Conservation (phyloP, 2,329 filamentous ascomycete genomes). For the Simplicillium aogashimaense region DNA sequence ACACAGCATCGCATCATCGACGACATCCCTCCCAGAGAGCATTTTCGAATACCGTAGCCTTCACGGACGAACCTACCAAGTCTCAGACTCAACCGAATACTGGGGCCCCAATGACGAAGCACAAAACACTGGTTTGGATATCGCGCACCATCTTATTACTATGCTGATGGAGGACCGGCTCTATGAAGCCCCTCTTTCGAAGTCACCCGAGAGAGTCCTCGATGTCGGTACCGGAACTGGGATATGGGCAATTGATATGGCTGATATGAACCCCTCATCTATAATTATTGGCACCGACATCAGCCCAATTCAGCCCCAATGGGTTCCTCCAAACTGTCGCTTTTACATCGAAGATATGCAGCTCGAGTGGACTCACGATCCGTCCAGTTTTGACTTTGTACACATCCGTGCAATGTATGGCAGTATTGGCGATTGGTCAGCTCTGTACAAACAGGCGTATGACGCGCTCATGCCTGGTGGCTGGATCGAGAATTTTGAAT, state of each 20-base stretch:
- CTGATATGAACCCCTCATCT: conserved; percentile 31
- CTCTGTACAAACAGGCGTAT: conserved; percentile 39
- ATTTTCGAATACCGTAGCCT: conserved; percentile 21
- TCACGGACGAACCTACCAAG: conserved; percentile 20
- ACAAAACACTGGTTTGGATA: conserved; percentile 14
- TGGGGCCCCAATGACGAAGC: conserved; percentile 17
- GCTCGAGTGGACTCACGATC: conserved; percentile 17
- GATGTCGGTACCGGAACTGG: conserved; percentile 8
- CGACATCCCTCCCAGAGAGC: conserved; percentile 20
- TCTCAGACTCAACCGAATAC: conserved; percentile 16
- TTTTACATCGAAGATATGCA: conserved; percentile 22
- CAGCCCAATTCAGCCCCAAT: conserved; percentile 44
- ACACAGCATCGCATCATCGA: conserved; percentile 14
- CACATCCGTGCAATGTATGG: conserved; percentile 49
- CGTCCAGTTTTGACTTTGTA: conserved; percentile 43
- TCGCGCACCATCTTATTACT: conserved; percentile 15
- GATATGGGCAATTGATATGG: conserved; percentile 44
- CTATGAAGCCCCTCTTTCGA: conserved; percentile 6
- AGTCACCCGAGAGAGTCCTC: background rate
- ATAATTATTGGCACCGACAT: conserved; percentile 42
- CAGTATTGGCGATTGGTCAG: conserved; percentile 44
- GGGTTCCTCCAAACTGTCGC: conserved; percentile 38
- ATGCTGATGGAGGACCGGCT: conserved; percentile 12
- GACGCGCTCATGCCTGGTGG: conserved; percentile 47
- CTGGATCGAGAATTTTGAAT: conserved; percentile 21